Evolutionary conservation across 2,329 filamentous ascomycete genomes (phyloP).

Genomic region (Fusarium oxysporum): DNA sequence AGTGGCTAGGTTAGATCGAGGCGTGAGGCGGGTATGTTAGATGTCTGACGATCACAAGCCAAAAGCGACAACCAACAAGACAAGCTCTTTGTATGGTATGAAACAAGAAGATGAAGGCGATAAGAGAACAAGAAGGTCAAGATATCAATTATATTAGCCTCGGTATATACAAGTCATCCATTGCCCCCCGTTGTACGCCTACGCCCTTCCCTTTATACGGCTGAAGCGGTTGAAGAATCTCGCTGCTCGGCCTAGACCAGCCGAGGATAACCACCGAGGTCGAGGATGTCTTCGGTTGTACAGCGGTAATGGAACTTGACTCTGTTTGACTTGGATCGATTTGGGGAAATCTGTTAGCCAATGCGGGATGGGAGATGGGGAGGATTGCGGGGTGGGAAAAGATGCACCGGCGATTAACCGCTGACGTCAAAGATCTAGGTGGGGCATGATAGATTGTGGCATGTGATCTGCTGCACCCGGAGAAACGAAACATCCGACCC

Average conservation of each 20-base stretch:
- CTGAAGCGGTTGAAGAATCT: slow-evolving; percentile 34
- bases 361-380: slow-evolving; percentile 8
- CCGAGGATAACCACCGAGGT: slow-evolving; percentile 46
- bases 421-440: slow-evolving; percentile 40
- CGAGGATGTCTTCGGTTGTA: slow-evolving; percentile 34
- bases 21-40: slow-evolving; percentile 21
- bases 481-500: slow-evolving; percentile 10
- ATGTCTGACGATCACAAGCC: slow-evolving; percentile 37
- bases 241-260: slow-evolving; percentile 34
- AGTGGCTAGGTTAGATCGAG: slow-evolving; percentile 6
- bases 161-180: slow-evolving; percentile 17
- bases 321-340: slow-evolving; percentile 5
- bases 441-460: slow-evolving; percentile 2
- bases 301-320: slow-evolving; percentile 25
- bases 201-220: slow-evolving; percentile 22
- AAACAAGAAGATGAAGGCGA: neutral
- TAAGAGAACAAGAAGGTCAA: neutral
- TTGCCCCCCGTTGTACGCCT: neutral
- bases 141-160: slow-evolving; percentile 18
- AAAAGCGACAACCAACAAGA: slow-evolving; percentile 5
- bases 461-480: slow-evolving; percentile 38
- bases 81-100: slow-evolving; percentile 1
- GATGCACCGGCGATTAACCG: slow-evolving; percentile 44
- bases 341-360: slow-evolving; percentile 10
- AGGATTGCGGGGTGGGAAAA: slow-evolving; percentile 3